phyloP scores from a whole-genome alignment of 257 asterid genomes.

The Lycium ferocissimum region DNA sequence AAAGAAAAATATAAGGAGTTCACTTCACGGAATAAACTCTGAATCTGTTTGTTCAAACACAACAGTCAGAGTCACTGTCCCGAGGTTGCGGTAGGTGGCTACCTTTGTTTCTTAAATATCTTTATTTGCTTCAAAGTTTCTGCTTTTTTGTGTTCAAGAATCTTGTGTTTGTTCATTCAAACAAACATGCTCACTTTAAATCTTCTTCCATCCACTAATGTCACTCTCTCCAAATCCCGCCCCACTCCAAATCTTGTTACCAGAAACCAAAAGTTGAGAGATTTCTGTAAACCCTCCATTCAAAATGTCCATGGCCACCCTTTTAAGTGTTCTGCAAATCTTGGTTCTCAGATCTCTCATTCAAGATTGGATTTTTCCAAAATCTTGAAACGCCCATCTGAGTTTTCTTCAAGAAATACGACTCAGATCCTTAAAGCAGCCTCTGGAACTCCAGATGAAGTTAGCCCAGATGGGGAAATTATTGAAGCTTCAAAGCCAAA shows the following conservation, averaged over 20 bases:
- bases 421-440: conserved; percentile 51
- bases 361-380: conserved; percentile 54
- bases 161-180: neutral
- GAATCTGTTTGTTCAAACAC: conserved; percentile 22
- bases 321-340: conserved; percentile 28
- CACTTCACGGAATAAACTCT: neutral
- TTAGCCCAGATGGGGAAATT: conserved; percentile 63
- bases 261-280: conserved; percentile 39
- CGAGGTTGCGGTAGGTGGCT: conserved; percentile 23
- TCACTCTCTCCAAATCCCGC: conserved; percentile 58
- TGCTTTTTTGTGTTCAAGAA: conserved; percentile 28
- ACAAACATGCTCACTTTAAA: conserved; percentile 67
- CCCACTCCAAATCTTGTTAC: conserved; percentile 50
- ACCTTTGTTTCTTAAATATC: conserved; percentile 15
- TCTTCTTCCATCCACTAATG: conserved; percentile 67
- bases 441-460: conserved; percentile 60
- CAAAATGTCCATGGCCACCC: conserved; percentile 38
- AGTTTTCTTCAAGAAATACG: conserved; percentile 42
- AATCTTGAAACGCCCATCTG: conserved; percentile 46
- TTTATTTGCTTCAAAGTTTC: conserved; percentile 1
- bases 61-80: conserved; percentile 21
- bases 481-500: conserved; percentile 54
- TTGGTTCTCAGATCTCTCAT: conserved; percentile 47
- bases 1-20: neutral
- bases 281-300: conserved; percentile 33